Evolutionary conservation across 768 basidiomycete genomes (phyloP).

Genomic region (Austroboletus eburneus): DNA sequence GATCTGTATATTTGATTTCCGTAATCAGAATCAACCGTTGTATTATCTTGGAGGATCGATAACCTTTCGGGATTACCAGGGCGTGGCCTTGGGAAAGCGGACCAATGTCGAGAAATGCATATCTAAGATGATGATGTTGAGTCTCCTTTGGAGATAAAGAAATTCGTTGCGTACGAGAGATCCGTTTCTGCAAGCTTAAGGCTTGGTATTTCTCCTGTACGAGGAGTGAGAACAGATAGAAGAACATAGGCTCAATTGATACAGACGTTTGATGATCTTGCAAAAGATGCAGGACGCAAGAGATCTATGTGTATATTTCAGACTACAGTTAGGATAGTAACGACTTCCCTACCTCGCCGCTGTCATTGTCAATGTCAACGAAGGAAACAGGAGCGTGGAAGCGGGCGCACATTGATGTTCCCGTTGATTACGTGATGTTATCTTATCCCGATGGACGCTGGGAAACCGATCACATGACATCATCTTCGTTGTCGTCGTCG

Average conservation of each 20-base stretch:
- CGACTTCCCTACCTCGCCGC: constrained; percentile 18
- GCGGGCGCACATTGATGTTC: too few species aligned
- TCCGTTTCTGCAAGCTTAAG: constrained; percentile 80
- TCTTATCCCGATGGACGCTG: neutral
- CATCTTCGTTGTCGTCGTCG: neutral
- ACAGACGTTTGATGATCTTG: constrained; percentile 85
- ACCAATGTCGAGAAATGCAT: constrained; percentile 89
- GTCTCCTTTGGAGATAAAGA: neutral
- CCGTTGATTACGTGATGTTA: neutral
- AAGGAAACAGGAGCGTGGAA: neutral
- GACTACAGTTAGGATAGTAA: fast-evolving
- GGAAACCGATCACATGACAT: constrained; percentile 4
- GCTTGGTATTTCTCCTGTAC: constrained; percentile 81
- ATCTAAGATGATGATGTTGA: constrained; percentile 36
- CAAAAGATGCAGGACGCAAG: constrained; percentile 83
- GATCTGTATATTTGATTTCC: constrained; percentile 48
- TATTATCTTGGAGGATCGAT: neutral
- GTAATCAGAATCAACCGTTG: neutral
- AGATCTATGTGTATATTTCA: constrained; percentile 37
- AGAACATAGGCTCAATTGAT: neutral
- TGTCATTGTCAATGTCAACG: constrained; percentile 6
- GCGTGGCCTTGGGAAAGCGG: constrained; percentile 90
- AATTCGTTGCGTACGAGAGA: constrained; percentile 46
- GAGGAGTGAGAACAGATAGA: neutral
- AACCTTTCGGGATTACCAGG: constrained; percentile 92